These are phyloP conservation scores for Rosa multiflora DNA, from an alignment of 306 rosid species.

Conservation along the genomic window DNA sequence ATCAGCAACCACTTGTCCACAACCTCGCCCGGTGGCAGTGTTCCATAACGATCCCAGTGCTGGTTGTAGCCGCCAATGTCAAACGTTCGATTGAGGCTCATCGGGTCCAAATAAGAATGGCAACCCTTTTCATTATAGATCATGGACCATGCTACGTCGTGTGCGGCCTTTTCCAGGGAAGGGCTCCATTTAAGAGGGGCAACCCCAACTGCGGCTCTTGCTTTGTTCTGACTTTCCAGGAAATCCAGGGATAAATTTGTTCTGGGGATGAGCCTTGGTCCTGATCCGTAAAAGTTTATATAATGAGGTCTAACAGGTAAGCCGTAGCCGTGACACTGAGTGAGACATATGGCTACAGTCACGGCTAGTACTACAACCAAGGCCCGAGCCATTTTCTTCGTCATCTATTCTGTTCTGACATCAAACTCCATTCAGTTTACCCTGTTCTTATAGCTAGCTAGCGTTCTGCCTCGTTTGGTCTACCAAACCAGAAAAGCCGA, in stretches of 20 bases:
- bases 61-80: not conserved
- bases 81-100: not conserved
- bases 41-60: not conserved
- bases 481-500: not conserved
- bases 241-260: constrained; percentile 33
- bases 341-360: not conserved
- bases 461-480: not conserved
- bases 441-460: not conserved
- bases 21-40: constrained; percentile 28
- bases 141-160: constrained; percentile 35
- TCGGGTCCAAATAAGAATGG: constrained; percentile 39
- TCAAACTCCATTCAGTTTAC: not conserved
- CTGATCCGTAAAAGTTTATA: too few species aligned
- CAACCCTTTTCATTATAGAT: constrained; percentile 48
- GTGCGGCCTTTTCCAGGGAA: constrained; percentile 43
- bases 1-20: constrained; percentile 66
- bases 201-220: constrained; percentile 66
- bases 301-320: too few species aligned
- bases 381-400: not conserved
- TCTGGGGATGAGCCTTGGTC: not conserved
- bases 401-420: not conserved
- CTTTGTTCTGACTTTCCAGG: constrained; percentile 60
- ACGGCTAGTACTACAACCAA: not conserved
- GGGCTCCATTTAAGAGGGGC: constrained; percentile 55
- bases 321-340: not conserved